Conservation (phyloP, 2,329 filamentous ascomycete species). For the Colletotrichum lentis region DNA sequence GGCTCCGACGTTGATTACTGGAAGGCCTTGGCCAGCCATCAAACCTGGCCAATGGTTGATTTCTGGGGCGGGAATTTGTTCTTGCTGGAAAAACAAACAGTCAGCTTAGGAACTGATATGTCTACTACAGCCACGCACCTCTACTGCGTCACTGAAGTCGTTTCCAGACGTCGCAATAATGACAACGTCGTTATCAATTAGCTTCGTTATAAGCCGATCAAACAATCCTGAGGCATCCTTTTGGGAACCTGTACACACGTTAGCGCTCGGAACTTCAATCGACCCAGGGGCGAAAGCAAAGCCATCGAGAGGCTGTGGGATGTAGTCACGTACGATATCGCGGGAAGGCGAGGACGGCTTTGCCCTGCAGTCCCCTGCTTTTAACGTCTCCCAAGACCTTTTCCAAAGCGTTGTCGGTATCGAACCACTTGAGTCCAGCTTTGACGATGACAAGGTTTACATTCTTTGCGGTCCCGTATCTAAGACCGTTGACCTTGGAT, state of each 20-base stretch:
- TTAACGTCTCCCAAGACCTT: neutral
- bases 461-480: slow-evolving; percentile 1
- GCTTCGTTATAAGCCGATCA: neutral
- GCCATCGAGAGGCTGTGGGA: too few relatives aligned
- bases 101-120: too few relatives aligned
- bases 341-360: neutral
- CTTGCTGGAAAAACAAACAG: neutral
- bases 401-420: neutral
- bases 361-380: neutral
- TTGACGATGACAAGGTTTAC: slow-evolving; percentile 2
- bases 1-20: too few relatives aligned
- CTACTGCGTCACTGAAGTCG: neutral
- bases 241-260: too few relatives aligned
- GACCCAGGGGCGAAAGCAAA: too few relatives aligned
- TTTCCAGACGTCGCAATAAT: slow-evolving; percentile 4
- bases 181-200: neutral
- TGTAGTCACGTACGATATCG: neutral
- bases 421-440: neutral
- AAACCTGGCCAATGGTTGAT: too few relatives aligned
- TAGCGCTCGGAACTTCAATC: too few relatives aligned
- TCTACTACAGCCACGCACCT: neutral
- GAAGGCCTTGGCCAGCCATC: too few relatives aligned
- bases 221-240: too few relatives aligned
- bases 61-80: neutral
- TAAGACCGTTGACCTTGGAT: slow-evolving; percentile 10